Base-by-base conservation (phyloP, 2,329 filamentous ascomycete genomes). In the Neopestalotiopsis clavispora region DNA sequence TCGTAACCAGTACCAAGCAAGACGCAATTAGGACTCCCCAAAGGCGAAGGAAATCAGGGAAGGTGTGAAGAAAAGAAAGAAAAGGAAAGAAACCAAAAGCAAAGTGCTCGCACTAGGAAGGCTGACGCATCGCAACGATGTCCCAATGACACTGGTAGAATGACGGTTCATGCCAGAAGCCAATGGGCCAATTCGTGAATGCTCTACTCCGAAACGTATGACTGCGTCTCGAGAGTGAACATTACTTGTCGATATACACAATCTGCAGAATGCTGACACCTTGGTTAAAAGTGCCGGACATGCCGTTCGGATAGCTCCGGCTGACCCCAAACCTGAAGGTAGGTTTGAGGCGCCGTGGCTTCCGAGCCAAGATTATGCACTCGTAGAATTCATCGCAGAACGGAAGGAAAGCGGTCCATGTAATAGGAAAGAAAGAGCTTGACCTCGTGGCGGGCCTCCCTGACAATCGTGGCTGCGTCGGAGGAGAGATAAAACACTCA, bases 351-450 rank as follows among this genome's bases (percentile, higher is more conserved):
- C 66, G 58, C 69, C 65, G 71, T 70, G 68, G 68, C 75, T 75
- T 75, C 75, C 76, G 77, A 80, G 79, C 77, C 76, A 52, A 80
- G 74, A 76, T 72, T 75, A 75, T 73, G 70, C 72, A 79, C 76
- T 77, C 78, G 74, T 76, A 75, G 77, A 74, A 72, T 71, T 76
- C 79, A 75, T 80, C 78, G 77, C 76, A 79, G 77, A 80, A 80
- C 79, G 74, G 78, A 79, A 80, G 78, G 72, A 76, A 74, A 78
- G 72, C 75, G 77, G 75, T 76, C 76, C 76, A 76, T 75, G 75
- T 72, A 75, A 76, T 78, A 78, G 72, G 77, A 79, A 76, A 79
- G 66, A 72, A 69, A 60, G 4, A 52, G 45, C n/a, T 59, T 28
- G 45, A 38, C 59, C 65, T 52, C 52, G 65, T 66, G 42, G 59